Percentiles rank a stretch among this genome's conserved stretches.
Evolutionary conservation across 1,284 basidiomycete genomes (phyloP).

Genomic region (Volvariella volvacea): DNA sequence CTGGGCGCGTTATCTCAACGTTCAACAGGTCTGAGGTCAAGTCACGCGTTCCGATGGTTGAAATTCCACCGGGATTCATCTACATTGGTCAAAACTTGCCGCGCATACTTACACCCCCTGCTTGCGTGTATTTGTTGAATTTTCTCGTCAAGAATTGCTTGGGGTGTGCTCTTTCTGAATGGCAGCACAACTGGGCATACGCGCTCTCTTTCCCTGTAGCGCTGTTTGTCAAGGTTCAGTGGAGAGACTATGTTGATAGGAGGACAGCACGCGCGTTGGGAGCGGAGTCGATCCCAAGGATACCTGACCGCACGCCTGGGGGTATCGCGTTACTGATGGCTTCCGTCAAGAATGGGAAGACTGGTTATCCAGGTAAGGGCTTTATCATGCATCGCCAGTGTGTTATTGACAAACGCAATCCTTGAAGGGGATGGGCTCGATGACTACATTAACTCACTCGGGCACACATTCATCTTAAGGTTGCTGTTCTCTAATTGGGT

Average conservation of each 20-base stretch:
- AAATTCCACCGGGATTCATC: conserved; percentile 22
- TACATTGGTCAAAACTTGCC: conserved; percentile 19
- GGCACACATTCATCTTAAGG: conserved; percentile 22
- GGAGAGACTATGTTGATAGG: conserved; percentile 14
- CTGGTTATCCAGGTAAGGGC: conserved; percentile 25
- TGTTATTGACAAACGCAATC: no score
- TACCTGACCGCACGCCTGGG: conserved; percentile 23
- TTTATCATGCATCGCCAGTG: no score
- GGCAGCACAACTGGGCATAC: conserved; percentile 8
- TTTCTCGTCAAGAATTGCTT: no score
- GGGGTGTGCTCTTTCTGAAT: no score
- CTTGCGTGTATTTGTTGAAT: conserved; percentile 9
- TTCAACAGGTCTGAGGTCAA: no score
- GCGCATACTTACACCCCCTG: conserved; percentile 14
- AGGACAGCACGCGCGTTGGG: conserved; percentile 23
- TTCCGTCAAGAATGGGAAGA: conserved; percentile 19
- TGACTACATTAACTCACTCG: conserved; percentile 15
- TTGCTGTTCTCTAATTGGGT: conserved; percentile 27
- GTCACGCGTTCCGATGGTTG: no score
- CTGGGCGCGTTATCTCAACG: no score
- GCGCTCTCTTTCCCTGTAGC: conserved; percentile 22
- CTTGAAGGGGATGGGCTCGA: conserved; percentile 19
- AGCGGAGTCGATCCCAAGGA: conserved; percentile 21
- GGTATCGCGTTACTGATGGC: conserved; percentile 21
- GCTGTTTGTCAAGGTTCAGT: conserved; percentile 16